These are phyloP conservation scores for Phialocephala sp. DNA, from an alignment of 2,329 filamentous ascomycete species.

Conservation along the genomic window DNA sequence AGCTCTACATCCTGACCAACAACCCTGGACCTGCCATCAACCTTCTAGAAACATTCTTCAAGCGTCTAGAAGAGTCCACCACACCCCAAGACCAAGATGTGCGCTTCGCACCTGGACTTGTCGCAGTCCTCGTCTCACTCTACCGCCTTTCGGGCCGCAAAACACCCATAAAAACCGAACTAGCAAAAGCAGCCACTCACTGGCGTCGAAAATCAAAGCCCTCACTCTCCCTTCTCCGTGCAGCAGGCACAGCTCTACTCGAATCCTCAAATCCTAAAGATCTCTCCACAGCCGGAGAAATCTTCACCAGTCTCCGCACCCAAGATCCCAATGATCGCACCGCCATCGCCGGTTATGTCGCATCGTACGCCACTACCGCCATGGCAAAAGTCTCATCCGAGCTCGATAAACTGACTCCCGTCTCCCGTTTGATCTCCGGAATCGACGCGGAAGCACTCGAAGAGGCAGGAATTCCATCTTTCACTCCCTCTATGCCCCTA, in stretches of 20 bases:
- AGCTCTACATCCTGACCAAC: slow-evolving; percentile 76
- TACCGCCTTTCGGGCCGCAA: slow-evolving; percentile 79
- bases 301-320: slow-evolving; percentile 75
- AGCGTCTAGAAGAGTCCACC: slow-evolving; percentile 68
- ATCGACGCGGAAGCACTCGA: slow-evolving; percentile 69
- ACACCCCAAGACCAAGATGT: slow-evolving; percentile 66
- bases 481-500: slow-evolving; percentile 47
- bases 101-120: slow-evolving; percentile 82
- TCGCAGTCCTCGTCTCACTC: slow-evolving; percentile 79
- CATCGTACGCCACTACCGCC: slow-evolving; percentile 72
- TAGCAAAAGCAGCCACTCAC: slow-evolving; percentile 79
- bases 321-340: slow-evolving; percentile 70
- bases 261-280: slow-evolving; percentile 74
- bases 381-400: slow-evolving; percentile 60
- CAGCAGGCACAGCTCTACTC: slow-evolving; percentile 83
- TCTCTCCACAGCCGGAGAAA: slow-evolving; percentile 71
- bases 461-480: slow-evolving; percentile 65
- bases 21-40: slow-evolving; percentile 76
- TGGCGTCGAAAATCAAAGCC: slow-evolving; percentile 72
- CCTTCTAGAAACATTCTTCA: slow-evolving; percentile 78
- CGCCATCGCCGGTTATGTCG: slow-evolving; percentile 83
- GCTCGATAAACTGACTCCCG: slow-evolving; percentile 62
- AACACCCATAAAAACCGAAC: slow-evolving; percentile 71
- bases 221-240: slow-evolving; percentile 72
- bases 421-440: slow-evolving; percentile 64